A percentile compares a stretch with the other conserved stretches of the same genome.
phyloP scores from a whole-genome alignment of 2,329 filamentous ascomycete genomes.

The Phialemoniopsis sp. region DNA sequence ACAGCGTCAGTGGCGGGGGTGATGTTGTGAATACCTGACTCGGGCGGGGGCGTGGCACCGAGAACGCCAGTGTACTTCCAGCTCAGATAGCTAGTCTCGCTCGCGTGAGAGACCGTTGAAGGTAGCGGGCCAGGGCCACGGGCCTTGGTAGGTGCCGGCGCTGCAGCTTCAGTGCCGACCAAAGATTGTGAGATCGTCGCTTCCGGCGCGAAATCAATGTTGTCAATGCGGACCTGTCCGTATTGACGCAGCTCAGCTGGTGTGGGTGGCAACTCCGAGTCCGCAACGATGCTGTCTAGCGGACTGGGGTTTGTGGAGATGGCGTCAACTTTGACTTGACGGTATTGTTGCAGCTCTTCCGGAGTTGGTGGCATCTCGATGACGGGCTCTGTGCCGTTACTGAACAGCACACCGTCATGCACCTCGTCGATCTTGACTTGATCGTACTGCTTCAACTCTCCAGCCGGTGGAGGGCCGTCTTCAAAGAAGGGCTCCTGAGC shows the following conservation, averaged over 20 bases:
- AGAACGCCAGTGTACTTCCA: slow-evolving; percentile 12
- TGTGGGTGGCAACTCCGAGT: neutral
- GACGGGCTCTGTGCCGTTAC: neutral
- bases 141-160: too few species aligned
- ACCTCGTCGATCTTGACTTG: slow-evolving; percentile 10
- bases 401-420: neutral
- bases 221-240: slow-evolving; percentile 1
- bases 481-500: slow-evolving; percentile 19
- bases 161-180: too few species aligned
- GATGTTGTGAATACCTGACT: slow-evolving; percentile 1
- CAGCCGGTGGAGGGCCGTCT: slow-evolving; percentile 24
- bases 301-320: neutral
- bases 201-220: neutral
- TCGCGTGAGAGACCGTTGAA: slow-evolving; percentile 2
- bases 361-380: slow-evolving; percentile 13
- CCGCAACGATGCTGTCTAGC: neutral
- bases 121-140: too few species aligned
- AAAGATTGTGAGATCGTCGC: too few species aligned
- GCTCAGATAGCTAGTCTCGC: slow-evolving; percentile 5
- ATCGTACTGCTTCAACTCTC: slow-evolving; percentile 28
- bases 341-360: slow-evolving; percentile 27
- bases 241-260: neutral
- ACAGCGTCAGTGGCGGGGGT: slow-evolving; percentile 4
- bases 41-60: too few species aligned
- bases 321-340: slow-evolving; percentile 22